Base-by-base conservation (phyloP, 139 green algal genomes). In the Yamagishiella unicocca region DNA sequence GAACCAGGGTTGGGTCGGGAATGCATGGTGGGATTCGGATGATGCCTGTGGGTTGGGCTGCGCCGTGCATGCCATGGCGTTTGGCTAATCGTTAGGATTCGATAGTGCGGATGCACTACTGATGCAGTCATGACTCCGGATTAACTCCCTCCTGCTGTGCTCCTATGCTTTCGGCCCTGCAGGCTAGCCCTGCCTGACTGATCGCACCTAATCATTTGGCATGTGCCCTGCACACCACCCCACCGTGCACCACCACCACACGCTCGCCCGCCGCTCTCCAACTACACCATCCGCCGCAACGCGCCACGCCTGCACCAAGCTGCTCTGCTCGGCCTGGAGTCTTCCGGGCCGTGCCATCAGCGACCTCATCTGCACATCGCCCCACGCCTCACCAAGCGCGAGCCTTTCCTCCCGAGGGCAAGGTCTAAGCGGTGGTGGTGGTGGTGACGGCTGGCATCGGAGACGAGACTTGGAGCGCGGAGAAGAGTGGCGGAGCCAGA, bases 301-400 rank as follows among this genome's bases (percentile, higher is more conserved):
- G 29, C 74, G 50, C 33, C 31, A 82, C 74, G 74, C 74, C 74
- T 82, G 46, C 46, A 82, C 31, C 79, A 85, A 87, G 81, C 81
- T 87, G 81, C 81, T 87, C 81, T 87, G 81, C 81, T 87, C 50
- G 82, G 82, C 82, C 81, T 87, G 64, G 81, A 79, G 81, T 79
- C 64, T 50, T 87, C 82, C 82, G 66, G 80, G 82, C 82, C 82
- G 25, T 87, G 82, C 82, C 82, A 87, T 87, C 82, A 87, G 82
- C 82, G 67, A 38, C 66, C 35, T 37, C 80, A 66, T 42, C 53
- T n/a, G 29, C 38, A 37, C 77, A 84, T 58, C 77, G 58, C 61
- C 53, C 29, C 77, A 84, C 38, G 77, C 77, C 77, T 54, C 55
- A 84, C 79, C 79, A 75, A 85, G 79, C 79, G 61, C 79, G 53